phyloP scores from a whole-genome alignment of 192 early-diverging fungal genomes.

The Coemansia sp. region DNA sequence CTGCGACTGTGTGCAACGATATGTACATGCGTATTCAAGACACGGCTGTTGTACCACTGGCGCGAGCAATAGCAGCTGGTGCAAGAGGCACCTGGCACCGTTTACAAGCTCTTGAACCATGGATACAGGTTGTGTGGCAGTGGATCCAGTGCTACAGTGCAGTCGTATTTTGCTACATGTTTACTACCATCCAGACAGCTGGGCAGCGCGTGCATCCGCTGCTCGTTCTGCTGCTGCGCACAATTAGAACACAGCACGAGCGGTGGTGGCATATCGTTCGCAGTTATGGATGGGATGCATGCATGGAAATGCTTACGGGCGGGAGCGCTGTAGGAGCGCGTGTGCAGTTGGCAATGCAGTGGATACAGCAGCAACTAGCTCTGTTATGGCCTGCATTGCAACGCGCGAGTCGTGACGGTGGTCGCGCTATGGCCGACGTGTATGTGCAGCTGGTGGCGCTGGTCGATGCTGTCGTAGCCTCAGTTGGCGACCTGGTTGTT shows the following conservation, averaged over 20 bases:
- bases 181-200: neutral
- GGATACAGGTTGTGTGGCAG: neutral
- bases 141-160: neutral
- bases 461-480: slow-evolving; percentile 22
- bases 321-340: neutral
- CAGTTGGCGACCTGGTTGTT: slow-evolving; percentile 35
- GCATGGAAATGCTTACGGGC: neutral
- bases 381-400: slow-evolving; percentile 20
- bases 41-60: neutral
- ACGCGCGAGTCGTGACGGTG: slow-evolving; percentile 21
- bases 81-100: slow-evolving; percentile 1
- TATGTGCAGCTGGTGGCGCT: slow-evolving; percentile 23
- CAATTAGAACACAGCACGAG: neutral
- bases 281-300: neutral
- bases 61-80: neutral
- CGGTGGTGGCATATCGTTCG: neutral
- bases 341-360: neutral
- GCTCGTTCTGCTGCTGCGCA: neutral
- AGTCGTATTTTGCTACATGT: neutral
- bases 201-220: neutral
- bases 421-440: slow-evolving; percentile 31
- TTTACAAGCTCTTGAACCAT: neutral
- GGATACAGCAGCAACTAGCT: neutral
- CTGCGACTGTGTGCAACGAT: slow-evolving; percentile 4
- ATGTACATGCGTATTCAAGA: slow-evolving; percentile 1